A percentile compares a stretch with the other conserved stretches of the same genome.
Evolutionary conservation across 257 asterid species (phyloP).

Genomic region (Verbena officinalis): DNA sequence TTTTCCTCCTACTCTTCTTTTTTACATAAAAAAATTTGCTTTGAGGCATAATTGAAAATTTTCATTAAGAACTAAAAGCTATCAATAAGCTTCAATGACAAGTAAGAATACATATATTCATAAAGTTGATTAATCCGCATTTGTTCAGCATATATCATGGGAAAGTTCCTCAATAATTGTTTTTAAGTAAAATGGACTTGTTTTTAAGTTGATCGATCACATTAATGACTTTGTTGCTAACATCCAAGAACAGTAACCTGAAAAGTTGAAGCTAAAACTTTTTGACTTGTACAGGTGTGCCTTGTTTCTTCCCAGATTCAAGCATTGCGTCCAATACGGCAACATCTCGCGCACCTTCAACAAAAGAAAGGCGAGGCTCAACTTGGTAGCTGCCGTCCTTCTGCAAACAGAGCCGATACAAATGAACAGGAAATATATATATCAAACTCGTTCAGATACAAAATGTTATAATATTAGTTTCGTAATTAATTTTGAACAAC

Average conservation of each 20-base stretch:
- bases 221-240: background rate
- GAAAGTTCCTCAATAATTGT: background rate
- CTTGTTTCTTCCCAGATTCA: conserved; percentile 75
- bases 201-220: background rate
- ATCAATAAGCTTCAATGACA: background rate
- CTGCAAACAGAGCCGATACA: conserved; percentile 37
- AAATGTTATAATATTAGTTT: background rate
- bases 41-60: too few relatives aligned
- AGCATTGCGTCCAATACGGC: conserved; percentile 94
- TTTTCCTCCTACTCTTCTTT: conserved; percentile 26
- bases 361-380: conserved; percentile 68
- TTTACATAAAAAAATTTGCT: background rate
- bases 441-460: background rate
- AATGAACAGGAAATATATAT: background rate
- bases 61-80: background rate
- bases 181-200: conserved; percentile 7
- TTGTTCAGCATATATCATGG: conserved; percentile 6
- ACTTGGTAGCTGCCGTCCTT: conserved; percentile 49
- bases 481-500: conserved; percentile 32
- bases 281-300: conserved; percentile 63
- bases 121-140: background rate
- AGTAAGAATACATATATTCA: background rate
- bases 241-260: conserved; percentile 14
- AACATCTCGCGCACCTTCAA: conserved; percentile 87
- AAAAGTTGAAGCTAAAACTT: conserved; percentile 43